These are phyloP conservation scores for Tripterygium wilfordii DNA, from an alignment of 177 flowering plant species.

Conservation along the genomic window DNA sequence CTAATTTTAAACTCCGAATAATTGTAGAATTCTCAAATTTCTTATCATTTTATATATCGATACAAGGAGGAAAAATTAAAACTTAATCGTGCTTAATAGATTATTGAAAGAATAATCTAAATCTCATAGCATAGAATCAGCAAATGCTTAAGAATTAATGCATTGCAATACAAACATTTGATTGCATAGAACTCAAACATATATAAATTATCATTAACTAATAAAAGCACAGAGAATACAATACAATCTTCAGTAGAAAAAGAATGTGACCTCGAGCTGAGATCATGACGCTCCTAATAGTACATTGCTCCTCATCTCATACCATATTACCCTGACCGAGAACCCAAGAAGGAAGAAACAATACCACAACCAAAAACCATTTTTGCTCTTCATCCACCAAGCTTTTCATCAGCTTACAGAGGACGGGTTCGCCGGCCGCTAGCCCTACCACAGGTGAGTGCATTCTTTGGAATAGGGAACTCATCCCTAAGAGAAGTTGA, in stretches of 20 bases:
- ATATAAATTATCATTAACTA: not conserved
- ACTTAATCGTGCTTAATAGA: not conserved
- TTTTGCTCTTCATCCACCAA: slow-evolving; percentile 1
- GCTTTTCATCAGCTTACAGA: slow-evolving; percentile 24
- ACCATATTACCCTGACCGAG: not conserved
- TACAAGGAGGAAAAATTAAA: too few relatives aligned
- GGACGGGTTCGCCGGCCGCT: slow-evolving; percentile 65
- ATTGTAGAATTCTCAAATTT: too few relatives aligned
- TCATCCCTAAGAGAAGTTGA: slow-evolving; percentile 77
- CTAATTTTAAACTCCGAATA: too few relatives aligned
- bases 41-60: too few relatives aligned
- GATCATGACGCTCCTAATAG: slow-evolving; percentile 25
- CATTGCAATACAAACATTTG: too few relatives aligned
- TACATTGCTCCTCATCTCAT: slow-evolving; percentile 1
- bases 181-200: not conserved
- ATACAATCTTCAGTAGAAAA: slow-evolving; percentile 19
- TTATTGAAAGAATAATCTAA: not conserved
- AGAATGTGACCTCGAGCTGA: slow-evolving; percentile 75
- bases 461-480: slow-evolving; percentile 81
- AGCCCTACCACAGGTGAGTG: slow-evolving; percentile 86
- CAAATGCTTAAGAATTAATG: too few relatives aligned
- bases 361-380: too few relatives aligned
- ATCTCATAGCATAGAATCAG: too few relatives aligned
- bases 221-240: slow-evolving; percentile 2
- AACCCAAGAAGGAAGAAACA: not conserved